Conservation (phyloP, 306 rosid species). For the Inga laurina region DNA sequence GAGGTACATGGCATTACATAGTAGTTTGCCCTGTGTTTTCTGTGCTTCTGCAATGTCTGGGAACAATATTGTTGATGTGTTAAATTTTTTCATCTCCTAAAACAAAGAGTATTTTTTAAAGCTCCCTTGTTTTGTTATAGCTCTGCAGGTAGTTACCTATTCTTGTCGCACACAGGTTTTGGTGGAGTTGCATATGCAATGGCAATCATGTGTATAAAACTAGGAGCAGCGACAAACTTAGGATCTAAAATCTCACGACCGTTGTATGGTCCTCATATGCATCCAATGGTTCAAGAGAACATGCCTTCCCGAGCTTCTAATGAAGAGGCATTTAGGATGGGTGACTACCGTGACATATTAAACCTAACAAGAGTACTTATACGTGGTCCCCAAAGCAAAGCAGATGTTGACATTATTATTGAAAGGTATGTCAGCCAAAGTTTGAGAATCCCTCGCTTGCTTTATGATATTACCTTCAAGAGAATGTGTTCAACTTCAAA, state of each 20-base stretch:
- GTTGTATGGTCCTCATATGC: constrained; percentile 39
- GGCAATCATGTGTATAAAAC: constrained; percentile 77
- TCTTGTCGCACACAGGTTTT: constrained; percentile 88
- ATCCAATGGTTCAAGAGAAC: constrained; percentile 40
- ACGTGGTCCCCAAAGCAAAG: constrained; percentile 89
- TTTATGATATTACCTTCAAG: background rate
- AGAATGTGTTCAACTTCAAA: constrained; percentile 13
- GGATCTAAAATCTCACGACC: constrained; percentile 47
- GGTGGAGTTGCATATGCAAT: constrained; percentile 91
- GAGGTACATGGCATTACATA: background rate
- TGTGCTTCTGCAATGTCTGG: constrained; percentile 7
- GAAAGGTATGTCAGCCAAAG: constrained; percentile 58
- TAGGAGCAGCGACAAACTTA: constrained; percentile 53
- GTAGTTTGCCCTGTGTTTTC: background rate
- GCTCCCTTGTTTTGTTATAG: constrained; percentile 46
- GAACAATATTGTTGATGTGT: constrained; percentile 17
- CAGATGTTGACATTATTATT: constrained; percentile 49
- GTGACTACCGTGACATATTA: constrained; percentile 91
- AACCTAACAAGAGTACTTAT: constrained; percentile 90
- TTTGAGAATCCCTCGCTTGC: constrained; percentile 11
- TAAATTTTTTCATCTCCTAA: background rate
- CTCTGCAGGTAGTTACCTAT: constrained; percentile 84
- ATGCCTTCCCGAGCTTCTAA: constrained; percentile 54
- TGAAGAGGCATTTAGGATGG: constrained; percentile 76
- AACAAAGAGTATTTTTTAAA: constrained; percentile 25